Evolutionary conservation across 2,329 filamentous ascomycete species (phyloP), one percentile per base, ranked within the genome.

Genomic region (Colletotrichum sp.): DNA sequence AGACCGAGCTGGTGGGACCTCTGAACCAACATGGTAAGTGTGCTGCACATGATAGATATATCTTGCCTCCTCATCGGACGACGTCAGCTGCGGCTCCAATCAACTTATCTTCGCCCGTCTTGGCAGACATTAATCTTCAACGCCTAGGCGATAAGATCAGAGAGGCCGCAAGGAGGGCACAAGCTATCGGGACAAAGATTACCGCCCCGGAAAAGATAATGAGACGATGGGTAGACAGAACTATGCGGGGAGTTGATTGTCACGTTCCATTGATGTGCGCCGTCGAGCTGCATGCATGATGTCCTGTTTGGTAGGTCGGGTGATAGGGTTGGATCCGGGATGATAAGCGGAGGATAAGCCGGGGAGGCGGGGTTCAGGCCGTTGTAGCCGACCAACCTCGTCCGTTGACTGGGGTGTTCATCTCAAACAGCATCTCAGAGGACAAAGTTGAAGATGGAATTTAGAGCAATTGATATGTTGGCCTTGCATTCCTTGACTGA

Each of bases 231-330:
- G 16, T 9, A 7, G 9, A 38, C 15, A 24, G 15, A 12, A 43
- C 7, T 32, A n/a, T n/a, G 55, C 72, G 48, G 69, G 72, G 62
- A 62, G 66, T 9, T 36, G 69, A 34, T 62, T 21, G 58, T 60
- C n/a, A 75, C 55, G 69, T 64, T 58, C 32, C 72, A 62, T 71
- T 62, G 38, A 18, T 18, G 6, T 32, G 38, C 58, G 71, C 66
- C 56, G 71, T 28, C 18, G n/a, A 55, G 61, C 62, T 66, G 72
- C 72, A 62, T 72, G 36, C 72, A 62, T 72, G 36, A 32, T 48
- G 34, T 32, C 52, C 48, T 74, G 21, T 43, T 62, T 34, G 61
- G n/a, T 8, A 55, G 7, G 55, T 55, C 55, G 36, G 34, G n/a
- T 69, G 66, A 69, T 69, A 69, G 55, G 55, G 32, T 28, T 52